Base-by-base conservation (phyloP, 2,329 filamentous ascomycete genomes). In the Pseudogymnoascus sp. region DNA sequence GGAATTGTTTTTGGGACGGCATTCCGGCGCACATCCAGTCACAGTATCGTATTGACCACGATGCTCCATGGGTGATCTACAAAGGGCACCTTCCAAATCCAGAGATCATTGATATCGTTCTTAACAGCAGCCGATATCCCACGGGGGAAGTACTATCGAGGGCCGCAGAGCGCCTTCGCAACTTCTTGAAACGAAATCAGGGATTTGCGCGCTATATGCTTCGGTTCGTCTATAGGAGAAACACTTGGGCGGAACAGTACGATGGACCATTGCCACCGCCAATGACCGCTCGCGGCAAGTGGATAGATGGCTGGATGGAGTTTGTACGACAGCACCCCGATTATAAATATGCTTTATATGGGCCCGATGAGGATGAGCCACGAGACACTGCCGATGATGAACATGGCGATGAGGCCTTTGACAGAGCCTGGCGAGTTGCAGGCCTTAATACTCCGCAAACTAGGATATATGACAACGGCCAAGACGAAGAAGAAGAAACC, bases 301-400 rank as follows among this genome's bases (percentile, higher is more conserved):
- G n/a, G 7, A 33, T 38, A 14, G 35, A 41, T 3, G 8, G 38
- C 10, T 19, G n/a, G 7, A 22, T 10, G 16, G 38, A 19, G 2
- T 41, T 41, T 41, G 12, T 50, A 28, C 43, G 7, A 7, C 12
- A 50, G 2, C 14, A 50, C 24, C 24, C 43, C 2, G 43, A 16
- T 28, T 50, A 50, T 50, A n/a, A n/a, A 28, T 7, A 28, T 10
- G 14, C 14, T 28, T 3, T 26, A 28, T n/a, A 28, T 4, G 7
- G 7, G 5, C 46, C 22, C 10, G 4, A 10, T 19, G 26, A 8
- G 41, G 22, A 19, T 26, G n/a, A 6, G n/a, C 46, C 14, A 53
- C 46, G 46, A 56, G 28, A 68, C 6, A 65, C 62, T 16, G 70
- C 71, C 61, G 71, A 69, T 14, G 69, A 69, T 7, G 70, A 75